Evolutionary conservation across 352 stramenopile species (phyloP).

Genomic region (Phytophthora multivora): DNA sequence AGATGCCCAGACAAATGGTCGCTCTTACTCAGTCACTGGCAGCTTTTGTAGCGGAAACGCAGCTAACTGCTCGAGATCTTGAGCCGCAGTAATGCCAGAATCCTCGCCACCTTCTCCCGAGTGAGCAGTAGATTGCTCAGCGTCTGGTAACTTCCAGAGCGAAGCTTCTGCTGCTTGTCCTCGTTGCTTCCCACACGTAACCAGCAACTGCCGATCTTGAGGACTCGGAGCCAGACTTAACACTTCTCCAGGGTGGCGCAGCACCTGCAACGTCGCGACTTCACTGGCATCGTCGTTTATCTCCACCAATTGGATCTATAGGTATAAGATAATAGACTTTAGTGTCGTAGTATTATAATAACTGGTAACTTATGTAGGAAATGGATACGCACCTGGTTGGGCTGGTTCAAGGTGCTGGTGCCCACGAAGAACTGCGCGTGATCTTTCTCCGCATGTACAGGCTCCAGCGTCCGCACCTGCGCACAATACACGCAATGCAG

Average conservation of each 20-base stretch:
- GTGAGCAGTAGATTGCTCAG: conserved; percentile 6
- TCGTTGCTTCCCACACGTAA: conserved; percentile 57
- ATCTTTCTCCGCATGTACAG: conserved; percentile 67
- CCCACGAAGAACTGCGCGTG: conserved; percentile 69
- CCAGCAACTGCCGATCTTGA: conserved; percentile 49
- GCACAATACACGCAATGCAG: neutral
- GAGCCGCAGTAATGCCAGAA: neutral
- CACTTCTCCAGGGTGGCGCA: conserved; percentile 53
- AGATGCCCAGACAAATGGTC: neutral
- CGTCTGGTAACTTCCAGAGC: conserved; percentile 53
- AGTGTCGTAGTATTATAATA: conserved; percentile 1
- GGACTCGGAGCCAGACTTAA: conserved; percentile 57
- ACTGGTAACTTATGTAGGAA: no score
- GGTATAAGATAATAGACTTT: conserved; percentile 13
- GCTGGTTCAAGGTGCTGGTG: conserved; percentile 62
- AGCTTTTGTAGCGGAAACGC: conserved; percentile 51
- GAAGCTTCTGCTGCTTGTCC: conserved; percentile 40
- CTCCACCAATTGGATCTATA: conserved; percentile 67
- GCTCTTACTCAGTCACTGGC: conserved; percentile 46
- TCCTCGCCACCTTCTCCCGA: conserved; percentile 11
- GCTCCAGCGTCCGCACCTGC: conserved; percentile 71
- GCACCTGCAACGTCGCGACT: conserved; percentile 44
- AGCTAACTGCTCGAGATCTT: conserved; percentile 42
- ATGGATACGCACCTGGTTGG: conserved; percentile 57
- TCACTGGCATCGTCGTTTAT: conserved; percentile 49